These are phyloP conservation scores for Ramalina intermedia DNA, from an alignment of 495 filamentous ascomycete species.

Conservation along the genomic window DNA sequence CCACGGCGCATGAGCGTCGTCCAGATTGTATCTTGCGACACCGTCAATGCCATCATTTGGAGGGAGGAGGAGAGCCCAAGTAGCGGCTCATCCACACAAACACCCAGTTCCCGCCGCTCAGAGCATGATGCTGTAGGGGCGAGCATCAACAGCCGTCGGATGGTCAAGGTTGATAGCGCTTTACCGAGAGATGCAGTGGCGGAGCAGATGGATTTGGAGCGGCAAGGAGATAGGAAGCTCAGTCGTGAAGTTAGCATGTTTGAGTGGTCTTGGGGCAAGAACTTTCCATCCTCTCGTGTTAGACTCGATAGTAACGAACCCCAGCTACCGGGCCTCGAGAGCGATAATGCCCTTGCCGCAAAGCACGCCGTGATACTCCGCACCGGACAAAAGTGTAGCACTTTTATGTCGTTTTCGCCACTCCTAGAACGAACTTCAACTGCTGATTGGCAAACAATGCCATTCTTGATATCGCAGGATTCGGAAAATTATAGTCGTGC, in stretches of 20 bases:
- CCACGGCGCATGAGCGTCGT: slow-evolving; percentile 11
- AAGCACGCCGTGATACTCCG: neutral
- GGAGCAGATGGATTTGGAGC: neutral
- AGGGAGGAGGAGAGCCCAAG: slow-evolving; percentile 12
- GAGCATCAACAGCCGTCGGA: neutral
- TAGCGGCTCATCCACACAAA: slow-evolving; percentile 4
- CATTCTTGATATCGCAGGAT: neutral
- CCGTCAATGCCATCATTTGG: slow-evolving; percentile 15
- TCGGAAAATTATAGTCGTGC: neutral
- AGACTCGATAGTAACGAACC: neutral
- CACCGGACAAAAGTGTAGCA: neutral
- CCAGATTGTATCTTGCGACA: slow-evolving; percentile 10
- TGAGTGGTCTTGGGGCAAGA: slow-evolving; percentile 6
- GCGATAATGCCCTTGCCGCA: neutral
- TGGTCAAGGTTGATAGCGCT: neutral
- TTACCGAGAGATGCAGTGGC: neutral
- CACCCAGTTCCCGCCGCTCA: slow-evolving; percentile 12
- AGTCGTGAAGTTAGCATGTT: neutral
- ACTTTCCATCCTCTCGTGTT: neutral
- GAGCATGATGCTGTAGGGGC: neutral
- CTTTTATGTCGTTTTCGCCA: neutral
- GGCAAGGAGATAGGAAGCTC: neutral
- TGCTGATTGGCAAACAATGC: neutral
- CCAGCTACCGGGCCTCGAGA: neutral
- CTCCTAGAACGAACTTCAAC: neutral